Percentiles rank a stretch among this genome's conserved stretches.
These are phyloP conservation scores for Hemileia vastatrix DNA, from an alignment of 1,284 basidiomycete species.

Conservation along the genomic window DNA sequence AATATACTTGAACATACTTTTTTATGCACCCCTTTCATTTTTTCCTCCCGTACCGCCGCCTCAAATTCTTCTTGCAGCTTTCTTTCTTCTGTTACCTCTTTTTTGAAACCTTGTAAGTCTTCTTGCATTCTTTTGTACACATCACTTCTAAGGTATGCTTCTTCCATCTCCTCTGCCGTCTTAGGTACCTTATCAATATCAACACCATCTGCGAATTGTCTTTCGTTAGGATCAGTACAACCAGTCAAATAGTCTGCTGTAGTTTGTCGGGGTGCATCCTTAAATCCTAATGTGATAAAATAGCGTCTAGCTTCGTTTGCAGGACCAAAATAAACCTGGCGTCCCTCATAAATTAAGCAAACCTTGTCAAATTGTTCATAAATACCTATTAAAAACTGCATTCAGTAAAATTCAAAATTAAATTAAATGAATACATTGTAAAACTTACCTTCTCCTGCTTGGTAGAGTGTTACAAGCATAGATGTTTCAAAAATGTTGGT, in stretches of 20 bases:
- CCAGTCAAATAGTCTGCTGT: slow-evolving; percentile 52
- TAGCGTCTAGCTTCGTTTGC: slow-evolving; percentile 64
- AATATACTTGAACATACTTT: slow-evolving; percentile 49
- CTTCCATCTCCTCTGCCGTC: slow-evolving; percentile 47
- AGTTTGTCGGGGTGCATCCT: slow-evolving; percentile 54
- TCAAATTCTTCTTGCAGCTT: slow-evolving; percentile 60
- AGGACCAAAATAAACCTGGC: slow-evolving; percentile 70
- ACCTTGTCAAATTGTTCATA: slow-evolving; percentile 53
- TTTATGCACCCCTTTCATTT: slow-evolving; percentile 69
- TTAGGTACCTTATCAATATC: slow-evolving; percentile 31
- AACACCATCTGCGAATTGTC: slow-evolving; percentile 45
- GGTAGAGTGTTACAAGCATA: slow-evolving; percentile 48
- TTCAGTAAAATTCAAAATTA: not conserved
- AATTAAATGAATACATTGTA: too few species aligned
- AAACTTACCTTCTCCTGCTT: slow-evolving; percentile 52
- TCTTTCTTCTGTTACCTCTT: slow-evolving; percentile 50
- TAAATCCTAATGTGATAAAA: slow-evolving; percentile 64
- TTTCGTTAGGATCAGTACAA: slow-evolving; percentile 47
- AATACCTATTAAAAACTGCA: slow-evolving; percentile 9
- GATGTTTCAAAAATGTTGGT: slow-evolving; percentile 49
- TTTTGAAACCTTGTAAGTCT: slow-evolving; percentile 57
- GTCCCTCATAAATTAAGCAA: slow-evolving; percentile 71
- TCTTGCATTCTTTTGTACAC: slow-evolving; percentile 51
- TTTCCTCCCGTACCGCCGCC: slow-evolving; percentile 64
- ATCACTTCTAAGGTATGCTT: slow-evolving; percentile 56